A percentile compares a stretch with the other conserved stretches of the same genome.
phyloP scores from a whole-genome alignment of 306 rosid species.

The Quercus suber region DNA sequence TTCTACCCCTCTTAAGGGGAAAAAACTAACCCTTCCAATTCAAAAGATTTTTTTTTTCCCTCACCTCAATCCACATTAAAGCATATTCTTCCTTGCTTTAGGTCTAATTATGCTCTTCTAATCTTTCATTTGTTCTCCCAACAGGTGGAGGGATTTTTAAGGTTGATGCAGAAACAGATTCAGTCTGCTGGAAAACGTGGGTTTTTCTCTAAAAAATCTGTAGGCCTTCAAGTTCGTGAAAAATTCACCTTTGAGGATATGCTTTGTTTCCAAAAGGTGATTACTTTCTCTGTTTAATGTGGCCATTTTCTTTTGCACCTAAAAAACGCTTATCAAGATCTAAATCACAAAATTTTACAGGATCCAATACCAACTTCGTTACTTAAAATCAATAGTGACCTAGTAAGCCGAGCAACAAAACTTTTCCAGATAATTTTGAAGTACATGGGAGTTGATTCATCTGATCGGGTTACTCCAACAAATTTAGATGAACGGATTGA shows the following conservation, averaged over 20 bases:
- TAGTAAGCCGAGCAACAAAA: conserved; percentile 81
- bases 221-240: conserved; percentile 73
- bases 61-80: not conserved
- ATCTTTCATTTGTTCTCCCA: conserved; percentile 9
- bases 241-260: conserved; percentile 88
- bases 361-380: conserved; percentile 87
- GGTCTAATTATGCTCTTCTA: not conserved
- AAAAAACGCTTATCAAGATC: conserved; percentile 5
- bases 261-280: conserved; percentile 95
- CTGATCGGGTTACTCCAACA: conserved; percentile 61
- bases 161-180: conserved; percentile 90
- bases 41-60: not conserved
- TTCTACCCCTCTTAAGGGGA: not conserved
- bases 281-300: conserved; percentile 3
- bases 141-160: conserved; percentile 90
- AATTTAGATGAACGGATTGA: conserved; percentile 79
- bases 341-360: conserved; percentile 37
- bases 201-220: conserved; percentile 74
- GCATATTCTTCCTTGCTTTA: conserved; percentile 9
- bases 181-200: conserved; percentile 96
- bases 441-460: conserved; percentile 84
- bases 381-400: conserved; percentile 74
- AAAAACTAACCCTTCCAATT: not conserved
- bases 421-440: conserved; percentile 83
- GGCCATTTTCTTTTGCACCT: not conserved